Conservation (phyloP, 768 basidiomycete species). For the Leccinellum albellum region DNA sequence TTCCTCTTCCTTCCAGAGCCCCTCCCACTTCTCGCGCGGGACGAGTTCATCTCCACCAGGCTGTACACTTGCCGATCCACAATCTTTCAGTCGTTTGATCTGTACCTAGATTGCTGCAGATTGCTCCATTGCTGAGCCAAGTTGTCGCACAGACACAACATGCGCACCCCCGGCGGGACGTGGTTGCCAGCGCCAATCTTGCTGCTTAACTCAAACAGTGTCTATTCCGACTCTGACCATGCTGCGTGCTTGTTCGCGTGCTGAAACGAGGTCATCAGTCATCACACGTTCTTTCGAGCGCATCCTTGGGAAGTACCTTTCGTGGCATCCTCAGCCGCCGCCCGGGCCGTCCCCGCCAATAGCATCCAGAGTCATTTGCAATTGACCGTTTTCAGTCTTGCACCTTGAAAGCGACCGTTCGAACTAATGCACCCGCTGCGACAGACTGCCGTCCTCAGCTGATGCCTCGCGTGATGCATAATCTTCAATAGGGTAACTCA, state of each 20-base stretch:
- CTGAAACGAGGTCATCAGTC: slow-evolving; percentile 35
- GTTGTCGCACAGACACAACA: slow-evolving; percentile 69
- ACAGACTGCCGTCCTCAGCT: slow-evolving; percentile 30
- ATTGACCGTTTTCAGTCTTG: slow-evolving; percentile 42
- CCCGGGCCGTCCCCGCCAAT: slow-evolving; percentile 31
- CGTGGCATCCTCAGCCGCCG: slow-evolving; percentile 31
- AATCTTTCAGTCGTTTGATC: slow-evolving; percentile 57
- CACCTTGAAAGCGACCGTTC: slow-evolving; percentile 54
- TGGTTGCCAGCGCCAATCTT: slow-evolving; percentile 75
- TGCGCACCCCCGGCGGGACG: slow-evolving; percentile 65
- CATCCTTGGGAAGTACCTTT: slow-evolving; percentile 33
- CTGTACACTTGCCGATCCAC: too few species aligned
- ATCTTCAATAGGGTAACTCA: slow-evolving; percentile 62
- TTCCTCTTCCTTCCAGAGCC: slow-evolving; percentile 59
- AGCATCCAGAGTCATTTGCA: slow-evolving; percentile 48
- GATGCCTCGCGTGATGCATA: slow-evolving; percentile 31
- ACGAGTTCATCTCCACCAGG: slow-evolving; percentile 40
- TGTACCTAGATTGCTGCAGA: slow-evolving; percentile 69
- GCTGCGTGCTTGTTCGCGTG: slow-evolving; percentile 39
- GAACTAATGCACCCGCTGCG: slow-evolving; percentile 48
- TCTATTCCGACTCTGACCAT: slow-evolving; percentile 58
- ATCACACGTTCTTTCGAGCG: neutral
- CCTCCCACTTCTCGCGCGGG: slow-evolving; percentile 77
- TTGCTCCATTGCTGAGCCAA: slow-evolving; percentile 81
- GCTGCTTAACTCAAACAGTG: slow-evolving; percentile 71